These are phyloP conservation scores for Ophiostoma tasmaniense DNA, from an alignment of 2,329 filamentous ascomycete species.

Conservation along the genomic window DNA sequence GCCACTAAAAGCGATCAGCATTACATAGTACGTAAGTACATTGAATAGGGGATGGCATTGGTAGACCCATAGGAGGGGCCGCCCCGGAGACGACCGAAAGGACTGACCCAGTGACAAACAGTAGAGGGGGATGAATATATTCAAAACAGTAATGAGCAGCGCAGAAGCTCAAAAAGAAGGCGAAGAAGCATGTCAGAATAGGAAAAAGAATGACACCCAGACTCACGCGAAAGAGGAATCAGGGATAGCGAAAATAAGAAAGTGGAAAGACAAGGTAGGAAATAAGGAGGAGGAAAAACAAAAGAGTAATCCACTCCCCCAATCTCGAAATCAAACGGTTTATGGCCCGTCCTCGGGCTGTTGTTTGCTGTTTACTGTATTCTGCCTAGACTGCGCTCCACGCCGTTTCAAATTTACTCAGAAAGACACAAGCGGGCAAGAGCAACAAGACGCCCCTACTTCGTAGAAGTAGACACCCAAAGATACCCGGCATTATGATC, in stretches of 20 bases:
- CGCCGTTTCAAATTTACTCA: conserved; percentile 21
- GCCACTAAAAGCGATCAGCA: background rate
- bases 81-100: conserved; percentile 1
- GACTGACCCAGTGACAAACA: background rate
- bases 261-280: background rate
- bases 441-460: no score
- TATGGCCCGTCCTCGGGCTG: conserved; percentile 10
- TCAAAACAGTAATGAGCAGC: background rate
- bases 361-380: conserved; percentile 12
- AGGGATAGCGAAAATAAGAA: background rate
- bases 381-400: conserved; percentile 17
- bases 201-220: background rate
- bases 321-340: conserved; percentile 17
- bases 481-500: conserved; percentile 18
- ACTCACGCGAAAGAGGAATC: background rate
- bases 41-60: background rate
- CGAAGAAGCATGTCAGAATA: background rate
- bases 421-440: background rate
- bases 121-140: background rate
- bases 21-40: background rate
- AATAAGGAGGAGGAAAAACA: background rate
- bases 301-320: background rate
- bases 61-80: background rate
- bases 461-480: no score
- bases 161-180: background rate